Percentiles rank a stretch among this genome's conserved stretches.
Conservation (phyloP, 345 rosid genomes). For the Crucihimalaya himalaica region DNA sequence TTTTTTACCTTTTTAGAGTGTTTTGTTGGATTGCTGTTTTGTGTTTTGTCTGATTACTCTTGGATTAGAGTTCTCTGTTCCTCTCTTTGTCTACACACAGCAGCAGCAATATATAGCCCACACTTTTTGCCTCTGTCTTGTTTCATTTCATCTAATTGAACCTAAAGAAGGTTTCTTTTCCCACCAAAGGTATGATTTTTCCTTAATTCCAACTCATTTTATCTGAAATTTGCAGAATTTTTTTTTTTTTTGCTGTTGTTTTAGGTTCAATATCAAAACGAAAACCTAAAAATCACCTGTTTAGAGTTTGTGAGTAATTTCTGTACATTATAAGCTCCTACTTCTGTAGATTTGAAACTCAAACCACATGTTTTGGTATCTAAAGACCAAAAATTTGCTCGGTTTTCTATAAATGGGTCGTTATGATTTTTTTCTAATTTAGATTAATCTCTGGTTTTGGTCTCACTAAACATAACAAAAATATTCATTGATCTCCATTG, state of each 20-base stretch:
- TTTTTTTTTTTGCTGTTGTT: too few relatives aligned
- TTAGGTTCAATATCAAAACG: neutral
- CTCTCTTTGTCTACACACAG: slow-evolving; percentile 24
- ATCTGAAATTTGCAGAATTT: neutral
- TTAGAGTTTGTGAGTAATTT: neutral
- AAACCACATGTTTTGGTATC: neutral
- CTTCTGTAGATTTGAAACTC: neutral
- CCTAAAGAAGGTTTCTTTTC: slow-evolving; percentile 21
- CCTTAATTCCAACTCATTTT: neutral
- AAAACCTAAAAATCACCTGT: neutral
- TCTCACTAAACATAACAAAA: slow-evolving; percentile 6
- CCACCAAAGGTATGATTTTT: slow-evolving; percentile 32
- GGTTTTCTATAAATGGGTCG: slow-evolving; percentile 23
- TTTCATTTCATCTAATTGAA: slow-evolving; percentile 44
- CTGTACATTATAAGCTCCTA: neutral
- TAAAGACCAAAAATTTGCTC: too few relatives aligned
- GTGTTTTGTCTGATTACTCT: slow-evolving; percentile 38
- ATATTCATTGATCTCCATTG: slow-evolving; percentile 11
- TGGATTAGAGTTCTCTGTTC: slow-evolving; percentile 27
- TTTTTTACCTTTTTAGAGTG: slow-evolving; percentile 18
- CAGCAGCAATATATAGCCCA: slow-evolving; percentile 29
- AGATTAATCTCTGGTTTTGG: neutral
- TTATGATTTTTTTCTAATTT: neutral
- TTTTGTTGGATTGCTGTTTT: slow-evolving; percentile 40
- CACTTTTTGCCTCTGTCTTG: slow-evolving; percentile 20